Conservation (phyloP, 768 basidiomycete species). For the Lentinula guzmanii region DNA sequence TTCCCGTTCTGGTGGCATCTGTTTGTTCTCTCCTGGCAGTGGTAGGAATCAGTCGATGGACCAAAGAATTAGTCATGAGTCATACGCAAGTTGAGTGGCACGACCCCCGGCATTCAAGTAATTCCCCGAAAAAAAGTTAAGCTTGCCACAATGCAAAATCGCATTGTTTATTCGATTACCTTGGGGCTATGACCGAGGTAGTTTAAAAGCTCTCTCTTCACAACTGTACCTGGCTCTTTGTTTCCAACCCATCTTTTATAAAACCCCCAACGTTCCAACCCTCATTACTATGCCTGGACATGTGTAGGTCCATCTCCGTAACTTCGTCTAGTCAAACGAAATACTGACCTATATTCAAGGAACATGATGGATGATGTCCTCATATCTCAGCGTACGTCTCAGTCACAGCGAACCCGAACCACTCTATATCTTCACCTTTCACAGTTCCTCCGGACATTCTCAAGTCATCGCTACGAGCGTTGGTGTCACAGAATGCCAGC, state of each 20-base stretch:
- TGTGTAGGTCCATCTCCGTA: neutral
- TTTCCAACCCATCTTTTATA: neutral
- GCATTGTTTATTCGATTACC: too few relatives aligned
- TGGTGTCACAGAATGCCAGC: neutral
- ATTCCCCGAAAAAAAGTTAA: too few relatives aligned
- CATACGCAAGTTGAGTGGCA: too few relatives aligned
- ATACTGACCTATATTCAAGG: neutral
- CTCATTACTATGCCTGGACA: slow-evolving; percentile 3
- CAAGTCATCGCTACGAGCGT: neutral
- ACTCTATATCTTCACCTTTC: neutral
- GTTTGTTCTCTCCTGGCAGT: too few relatives aligned
- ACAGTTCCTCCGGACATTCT: slow-evolving; percentile 2
- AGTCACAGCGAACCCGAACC: neutral
- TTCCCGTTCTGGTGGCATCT: too few relatives aligned
- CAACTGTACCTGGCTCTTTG: neutral
- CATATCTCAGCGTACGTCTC: slow-evolving; percentile 4
- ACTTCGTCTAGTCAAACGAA: neutral
- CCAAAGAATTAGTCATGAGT: too few relatives aligned
- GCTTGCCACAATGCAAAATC: too few relatives aligned
- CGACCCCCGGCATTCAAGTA: too few relatives aligned
- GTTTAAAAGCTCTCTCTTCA: neutral
- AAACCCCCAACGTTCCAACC: neutral
- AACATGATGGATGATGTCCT: slow-evolving; percentile 9
- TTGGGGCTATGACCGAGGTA: neutral
- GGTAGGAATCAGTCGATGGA: too few relatives aligned